phyloP scores from a whole-genome alignment of 306 rosid species.

The Trifolium dubium region DNA sequence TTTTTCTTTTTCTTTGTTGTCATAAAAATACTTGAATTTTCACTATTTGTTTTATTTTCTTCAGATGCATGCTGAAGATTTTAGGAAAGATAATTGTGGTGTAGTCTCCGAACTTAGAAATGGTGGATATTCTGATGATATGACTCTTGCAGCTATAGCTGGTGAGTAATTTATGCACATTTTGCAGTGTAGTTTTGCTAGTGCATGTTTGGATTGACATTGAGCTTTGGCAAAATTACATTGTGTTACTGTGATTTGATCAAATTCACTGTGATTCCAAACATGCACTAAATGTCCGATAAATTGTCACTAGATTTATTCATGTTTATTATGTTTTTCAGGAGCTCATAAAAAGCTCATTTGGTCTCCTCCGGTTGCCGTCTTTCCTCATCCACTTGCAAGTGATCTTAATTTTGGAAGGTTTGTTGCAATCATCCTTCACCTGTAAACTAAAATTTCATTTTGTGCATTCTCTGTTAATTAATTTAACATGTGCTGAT shows the following conservation, averaged over 20 bases:
- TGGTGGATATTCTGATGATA: constrained; percentile 99
- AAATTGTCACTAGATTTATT: not conserved
- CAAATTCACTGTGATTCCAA: too few species aligned
- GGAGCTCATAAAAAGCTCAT: constrained; percentile 93
- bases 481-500: constrained; percentile 37
- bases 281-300: too few species aligned
- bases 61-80: constrained; percentile 98
- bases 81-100: constrained; percentile 76
- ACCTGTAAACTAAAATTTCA: constrained; percentile 4
- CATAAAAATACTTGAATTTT: constrained; percentile 32
- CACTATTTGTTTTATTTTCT: constrained; percentile 44
- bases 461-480: constrained; percentile 28
- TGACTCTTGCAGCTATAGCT: constrained; percentile 97
- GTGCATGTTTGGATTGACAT: too few species aligned
- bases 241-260: too few species aligned
- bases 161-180: constrained; percentile 52
- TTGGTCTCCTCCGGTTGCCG: constrained; percentile 91
- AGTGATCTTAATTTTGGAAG: constrained; percentile 92
- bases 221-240: too few species aligned
- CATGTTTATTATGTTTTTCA: constrained; percentile 45
- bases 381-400: constrained; percentile 98
- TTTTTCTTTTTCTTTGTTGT: constrained; percentile 11
- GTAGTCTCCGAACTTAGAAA: constrained; percentile 81
- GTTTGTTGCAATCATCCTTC: constrained; percentile 53
- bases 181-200: too few species aligned